A percentile compares a stretch with the other conserved stretches of the same genome.
phyloP scores from a whole-genome alignment of 805 yeast species.

The Kazachstania viticola region DNA sequence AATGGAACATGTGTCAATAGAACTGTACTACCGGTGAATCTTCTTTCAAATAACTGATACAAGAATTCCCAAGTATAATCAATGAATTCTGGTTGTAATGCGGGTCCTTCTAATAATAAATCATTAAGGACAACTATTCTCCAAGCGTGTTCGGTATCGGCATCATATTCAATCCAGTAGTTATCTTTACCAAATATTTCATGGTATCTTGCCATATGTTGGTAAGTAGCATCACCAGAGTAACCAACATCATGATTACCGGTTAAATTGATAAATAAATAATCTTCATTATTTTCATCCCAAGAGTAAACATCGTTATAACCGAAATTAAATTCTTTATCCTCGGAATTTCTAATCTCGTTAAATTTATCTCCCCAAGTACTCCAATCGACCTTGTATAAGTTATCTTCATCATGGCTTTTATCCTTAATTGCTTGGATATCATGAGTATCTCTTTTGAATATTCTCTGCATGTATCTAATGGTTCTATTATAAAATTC shows the following conservation, averaged over 20 bases:
- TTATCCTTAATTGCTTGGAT: slow-evolving; percentile 28
- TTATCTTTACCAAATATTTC: slow-evolving; percentile 75
- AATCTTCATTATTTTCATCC: slow-evolving; percentile 42
- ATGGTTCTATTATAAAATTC: slow-evolving; percentile 75
- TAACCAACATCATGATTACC: slow-evolving; percentile 97
- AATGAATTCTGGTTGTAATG: slow-evolving; percentile 59
- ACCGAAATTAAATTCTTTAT: slow-evolving; percentile 33
- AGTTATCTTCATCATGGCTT: slow-evolving; percentile 19
- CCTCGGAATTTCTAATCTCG: slow-evolving; percentile 1
- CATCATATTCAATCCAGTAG: slow-evolving; percentile 61
- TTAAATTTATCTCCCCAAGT: slow-evolving; percentile 19
- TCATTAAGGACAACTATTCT: slow-evolving; percentile 82
- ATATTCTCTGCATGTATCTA: slow-evolving; percentile 61
- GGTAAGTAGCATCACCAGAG: slow-evolving; percentile 87
- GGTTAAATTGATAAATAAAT: slow-evolving; percentile 68
- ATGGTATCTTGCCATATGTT: slow-evolving; percentile 72
- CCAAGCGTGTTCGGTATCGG: slow-evolving; percentile 60
- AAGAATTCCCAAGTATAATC: slow-evolving; percentile 66
- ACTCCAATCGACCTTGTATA: slow-evolving; percentile 19
- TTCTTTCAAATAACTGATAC: slow-evolving; percentile 39
- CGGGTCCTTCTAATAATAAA: slow-evolving; percentile 82
- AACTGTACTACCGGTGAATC: slow-evolving; percentile 69
- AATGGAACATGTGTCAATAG: slow-evolving; percentile 84
- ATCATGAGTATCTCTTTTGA: slow-evolving; percentile 56
- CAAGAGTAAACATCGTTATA: slow-evolving; percentile 58